These are phyloP conservation scores for Xylaria acuta DNA, from an alignment of 495 filamentous ascomycete genomes.

Conservation along the genomic window DNA sequence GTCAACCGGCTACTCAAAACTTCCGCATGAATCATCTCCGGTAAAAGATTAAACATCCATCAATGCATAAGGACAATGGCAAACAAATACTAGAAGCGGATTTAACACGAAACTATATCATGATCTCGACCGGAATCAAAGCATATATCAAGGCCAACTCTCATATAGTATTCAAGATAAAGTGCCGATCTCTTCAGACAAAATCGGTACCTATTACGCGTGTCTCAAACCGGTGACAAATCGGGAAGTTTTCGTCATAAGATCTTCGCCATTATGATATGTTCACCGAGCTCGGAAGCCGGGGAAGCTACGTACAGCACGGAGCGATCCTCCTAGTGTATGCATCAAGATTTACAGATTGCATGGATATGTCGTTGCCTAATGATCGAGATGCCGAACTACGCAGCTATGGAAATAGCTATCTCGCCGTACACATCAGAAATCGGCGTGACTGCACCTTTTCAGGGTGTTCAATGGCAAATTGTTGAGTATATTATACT, in stretches of 20 bases:
- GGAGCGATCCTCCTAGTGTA: not conserved
- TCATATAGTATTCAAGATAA: not conserved
- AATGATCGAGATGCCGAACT: not conserved
- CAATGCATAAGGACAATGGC: constrained; percentile 1
- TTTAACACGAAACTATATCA: not conserved
- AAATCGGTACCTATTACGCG: not conserved
- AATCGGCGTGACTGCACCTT: not conserved
- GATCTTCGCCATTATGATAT: constrained; percentile 10
- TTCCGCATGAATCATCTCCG: constrained; percentile 12
- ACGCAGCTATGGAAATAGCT: not conserved
- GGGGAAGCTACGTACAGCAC: not conserved
- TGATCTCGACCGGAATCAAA: not conserved
- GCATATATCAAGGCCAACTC: not conserved
- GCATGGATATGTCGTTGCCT: not conserved
- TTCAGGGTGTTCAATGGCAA: not conserved
- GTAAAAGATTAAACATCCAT: not conserved
- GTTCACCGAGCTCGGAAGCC: constrained; percentile 18
- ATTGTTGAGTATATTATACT: not conserved
- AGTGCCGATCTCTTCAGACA: not conserved
- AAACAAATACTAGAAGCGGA: not conserved
- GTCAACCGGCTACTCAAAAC: not conserved
- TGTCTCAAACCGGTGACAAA: constrained; percentile 12
- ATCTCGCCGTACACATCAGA: not conserved
- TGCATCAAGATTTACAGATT: not conserved
- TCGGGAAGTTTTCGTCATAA: constrained; percentile 11